These are phyloP conservation scores for Poronia punctata DNA, from an alignment of 495 filamentous ascomycete genomes.

Conservation along the genomic window DNA sequence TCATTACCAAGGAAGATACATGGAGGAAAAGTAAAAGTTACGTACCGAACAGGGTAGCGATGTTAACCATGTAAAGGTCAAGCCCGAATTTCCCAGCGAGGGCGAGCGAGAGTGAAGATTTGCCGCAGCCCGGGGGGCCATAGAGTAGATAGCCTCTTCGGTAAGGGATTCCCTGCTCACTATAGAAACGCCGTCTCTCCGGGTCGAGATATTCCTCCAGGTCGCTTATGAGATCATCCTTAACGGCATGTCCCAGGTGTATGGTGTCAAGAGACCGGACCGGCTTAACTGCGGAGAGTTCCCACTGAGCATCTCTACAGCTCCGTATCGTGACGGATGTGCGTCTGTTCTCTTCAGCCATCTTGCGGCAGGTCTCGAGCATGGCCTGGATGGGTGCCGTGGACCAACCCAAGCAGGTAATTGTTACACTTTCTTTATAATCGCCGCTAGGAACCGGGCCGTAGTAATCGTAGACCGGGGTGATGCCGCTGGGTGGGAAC, in stretches of 20 bases:
- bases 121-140: constrained; percentile 66
- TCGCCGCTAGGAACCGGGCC: constrained; percentile 24
- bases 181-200: constrained; percentile 57
- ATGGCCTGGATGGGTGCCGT: constrained; percentile 32
- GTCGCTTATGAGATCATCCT: constrained; percentile 56
- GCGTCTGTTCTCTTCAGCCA: constrained; percentile 30
- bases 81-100: constrained; percentile 51
- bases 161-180: constrained; percentile 51
- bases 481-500: neutral
- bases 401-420: constrained; percentile 34
- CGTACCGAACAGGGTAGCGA: constrained; percentile 39
- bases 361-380: constrained; percentile 28
- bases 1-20: neutral
- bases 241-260: constrained; percentile 57
- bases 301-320: neutral
- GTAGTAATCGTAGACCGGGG: neutral
- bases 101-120: constrained; percentile 41
- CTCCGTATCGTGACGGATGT: constrained; percentile 25
- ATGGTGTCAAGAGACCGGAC: constrained; percentile 61
- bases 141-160: constrained; percentile 77
- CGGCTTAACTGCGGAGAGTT: constrained; percentile 1
- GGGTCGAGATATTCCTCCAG: constrained; percentile 72
- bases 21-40: neutral
- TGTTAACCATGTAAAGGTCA: constrained; percentile 46
- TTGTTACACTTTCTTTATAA: constrained; percentile 30